Evolutionary conservation across 345 rosid genomes (phyloP), one percentile per base, ranked within the genome.

Genomic region (Clarkia xantiana): DNA sequence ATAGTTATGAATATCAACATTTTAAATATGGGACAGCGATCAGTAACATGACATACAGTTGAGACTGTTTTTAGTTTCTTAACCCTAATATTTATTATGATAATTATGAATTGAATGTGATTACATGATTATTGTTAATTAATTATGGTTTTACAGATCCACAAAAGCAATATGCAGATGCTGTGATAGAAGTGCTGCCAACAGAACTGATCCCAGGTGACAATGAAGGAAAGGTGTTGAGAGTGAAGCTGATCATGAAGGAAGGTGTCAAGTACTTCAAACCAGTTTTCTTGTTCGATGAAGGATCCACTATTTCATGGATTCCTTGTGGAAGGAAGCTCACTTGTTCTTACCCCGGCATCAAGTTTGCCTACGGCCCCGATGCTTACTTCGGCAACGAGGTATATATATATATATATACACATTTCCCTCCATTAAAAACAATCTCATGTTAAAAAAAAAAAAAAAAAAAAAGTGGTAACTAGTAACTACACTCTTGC

Each of bases 341-440:
- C 56, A 83, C 93, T n/a, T 91, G 98, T 72, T 83, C 94, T 34
- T 91, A 91, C 80, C 98, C 98, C 2, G 98, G 98, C 50, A 91
- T 91, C 78, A 86, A 86, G 64, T 91, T 91, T 67, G 38, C 62
- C 58, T 84, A 91, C 34, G 80, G 77, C 29, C 98, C 96, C 4
- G 94, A 86, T 23, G 10, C 77, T 52, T 91, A 91, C 66, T 91
- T 56, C 40, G 72, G 68, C 63, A 65, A 91, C 1, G 98, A 91
- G 96, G 97, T 83, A 70, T 18, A n/a, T 22, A 20, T 44, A 6
- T 41, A 20, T 14, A 38, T 13, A 15, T 18, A n/a, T 29, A n/a
- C n/a, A n/a, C n/a, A n/a, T n/a, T n/a, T n/a, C n/a, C n/a, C n/a
- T n/a, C n/a, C n/a, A n/a, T n/a, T n/a, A n/a, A n/a, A n/a, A n/a